phyloP scores from a whole-genome alignment of 1,284 basidiomycete genomes.

The Phellopilus nigrolimitatus region DNA sequence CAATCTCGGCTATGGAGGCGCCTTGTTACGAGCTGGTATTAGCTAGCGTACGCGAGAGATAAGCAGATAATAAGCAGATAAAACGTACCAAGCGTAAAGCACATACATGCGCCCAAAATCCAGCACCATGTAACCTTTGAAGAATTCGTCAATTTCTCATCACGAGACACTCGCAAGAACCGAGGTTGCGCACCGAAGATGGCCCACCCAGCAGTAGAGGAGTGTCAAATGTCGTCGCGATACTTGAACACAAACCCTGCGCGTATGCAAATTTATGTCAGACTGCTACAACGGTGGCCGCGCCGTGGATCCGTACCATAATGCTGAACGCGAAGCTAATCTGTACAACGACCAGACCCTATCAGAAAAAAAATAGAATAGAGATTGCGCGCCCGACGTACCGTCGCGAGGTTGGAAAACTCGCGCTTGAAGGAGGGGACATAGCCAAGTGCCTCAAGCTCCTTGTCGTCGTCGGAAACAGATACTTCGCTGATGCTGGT shows the following conservation, averaged over 20 bases:
- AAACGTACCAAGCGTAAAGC: slow-evolving; percentile 57
- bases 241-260: slow-evolving; percentile 71
- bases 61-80: neutral
- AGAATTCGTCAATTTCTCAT: neutral
- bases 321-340: slow-evolving; percentile 78
- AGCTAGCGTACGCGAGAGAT: too few relatives aligned
- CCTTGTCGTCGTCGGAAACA: slow-evolving; percentile 52
- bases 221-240: slow-evolving; percentile 79
- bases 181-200: slow-evolving; percentile 47
- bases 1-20: slow-evolving; percentile 74
- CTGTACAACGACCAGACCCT: slow-evolving; percentile 30
- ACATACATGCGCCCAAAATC: slow-evolving; percentile 73
- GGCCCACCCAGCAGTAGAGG: slow-evolving; percentile 75
- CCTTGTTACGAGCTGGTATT: slow-evolving; percentile 30
- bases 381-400: slow-evolving; percentile 28
- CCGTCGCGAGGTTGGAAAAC: slow-evolving; percentile 76
- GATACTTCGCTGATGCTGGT: slow-evolving; percentile 1
- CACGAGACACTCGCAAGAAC: neutral
- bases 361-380: neutral
- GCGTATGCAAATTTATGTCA: neutral
- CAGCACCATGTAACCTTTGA: slow-evolving; percentile 72
- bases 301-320: slow-evolving; percentile 44
- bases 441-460: slow-evolving; percentile 66
- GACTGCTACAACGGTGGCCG: neutral
- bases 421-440: slow-evolving; percentile 76